phyloP scores from a whole-genome alignment of 169 alveolate genomes.

The Babesia bigemina region DNA sequence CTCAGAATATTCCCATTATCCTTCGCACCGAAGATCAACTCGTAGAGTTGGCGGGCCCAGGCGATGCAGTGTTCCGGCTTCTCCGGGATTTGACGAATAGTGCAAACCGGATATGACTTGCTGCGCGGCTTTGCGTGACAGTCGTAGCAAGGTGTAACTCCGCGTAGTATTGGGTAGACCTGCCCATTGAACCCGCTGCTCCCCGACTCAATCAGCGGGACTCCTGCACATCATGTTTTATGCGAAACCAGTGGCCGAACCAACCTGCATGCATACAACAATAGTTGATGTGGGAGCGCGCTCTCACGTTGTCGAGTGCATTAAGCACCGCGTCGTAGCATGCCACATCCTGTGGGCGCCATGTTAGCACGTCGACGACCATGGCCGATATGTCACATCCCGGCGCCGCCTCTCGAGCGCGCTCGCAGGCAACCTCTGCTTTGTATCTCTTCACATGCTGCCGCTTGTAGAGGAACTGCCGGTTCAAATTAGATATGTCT shows the following conservation, averaged over 20 bases:
- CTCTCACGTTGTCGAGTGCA: constrained; percentile 94
- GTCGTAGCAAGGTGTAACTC: constrained; percentile 91
- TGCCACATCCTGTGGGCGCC: constrained; percentile 74
- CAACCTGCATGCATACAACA: constrained; percentile 87
- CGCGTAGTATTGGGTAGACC: constrained; percentile 86
- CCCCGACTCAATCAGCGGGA: constrained; percentile 94
- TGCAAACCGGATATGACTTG: constrained; percentile 95
- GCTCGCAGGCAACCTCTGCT: constrained; percentile 88
- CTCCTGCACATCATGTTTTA: constrained; percentile 20
- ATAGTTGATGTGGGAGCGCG: constrained; percentile 92
- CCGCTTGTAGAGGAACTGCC: constrained; percentile 95
- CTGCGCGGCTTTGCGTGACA: constrained; percentile 87
- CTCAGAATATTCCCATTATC: constrained; percentile 38
- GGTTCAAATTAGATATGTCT: constrained; percentile 94
- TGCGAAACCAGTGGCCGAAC: neutral
- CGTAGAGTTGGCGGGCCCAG: constrained; percentile 93
- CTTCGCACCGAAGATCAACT: constrained; percentile 76
- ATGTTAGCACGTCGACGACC: constrained; percentile 83
- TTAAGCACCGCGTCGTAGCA: constrained; percentile 90
- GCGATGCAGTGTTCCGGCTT: constrained; percentile 98
- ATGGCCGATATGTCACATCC: constrained; percentile 63
- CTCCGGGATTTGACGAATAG: constrained; percentile 97
- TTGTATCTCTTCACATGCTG: constrained; percentile 78
- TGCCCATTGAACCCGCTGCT: constrained; percentile 94
- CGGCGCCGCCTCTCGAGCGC: constrained; percentile 63